phyloP scores from a whole-genome alignment of 1,139 yeast species.

The Spathaspora sp. region DNA sequence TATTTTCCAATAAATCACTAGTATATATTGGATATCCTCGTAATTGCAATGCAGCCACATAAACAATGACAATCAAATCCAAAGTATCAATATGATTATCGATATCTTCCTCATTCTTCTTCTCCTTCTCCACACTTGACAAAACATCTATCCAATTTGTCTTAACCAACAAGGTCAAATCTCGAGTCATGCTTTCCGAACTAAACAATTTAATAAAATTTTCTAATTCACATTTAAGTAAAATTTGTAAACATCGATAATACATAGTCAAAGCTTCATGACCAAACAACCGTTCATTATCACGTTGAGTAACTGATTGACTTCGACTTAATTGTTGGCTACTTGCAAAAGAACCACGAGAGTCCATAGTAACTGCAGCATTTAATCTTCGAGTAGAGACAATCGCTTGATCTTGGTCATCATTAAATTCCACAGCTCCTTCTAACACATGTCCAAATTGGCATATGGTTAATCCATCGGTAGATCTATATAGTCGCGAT shows the following conservation, averaged over 20 bases:
- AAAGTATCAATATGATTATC: slow-evolving; percentile 13
- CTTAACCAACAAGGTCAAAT: slow-evolving; percentile 44
- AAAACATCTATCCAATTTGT: slow-evolving; percentile 44
- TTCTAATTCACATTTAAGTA: slow-evolving; percentile 51
- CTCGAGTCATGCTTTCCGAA: slow-evolving; percentile 23
- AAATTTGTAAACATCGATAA: slow-evolving; percentile 52
- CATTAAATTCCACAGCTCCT: slow-evolving; percentile 75
- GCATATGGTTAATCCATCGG: slow-evolving; percentile 80
- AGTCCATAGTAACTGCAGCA: slow-evolving; percentile 28
- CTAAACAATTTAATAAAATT: slow-evolving; percentile 13
- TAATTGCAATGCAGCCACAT: slow-evolving; percentile 34
- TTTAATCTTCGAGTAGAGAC: slow-evolving; percentile 56
- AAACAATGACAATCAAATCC: slow-evolving; percentile 38
- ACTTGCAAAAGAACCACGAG: slow-evolving; percentile 18
- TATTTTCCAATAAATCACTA: slow-evolving; percentile 30
- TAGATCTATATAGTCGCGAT: slow-evolving; percentile 66
- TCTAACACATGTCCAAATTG: slow-evolving; percentile 88
- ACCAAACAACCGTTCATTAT: slow-evolving; percentile 45
- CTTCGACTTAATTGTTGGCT: slow-evolving; percentile 10
- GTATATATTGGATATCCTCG: slow-evolving; percentile 38
- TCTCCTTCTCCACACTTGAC: slow-evolving; percentile 11
- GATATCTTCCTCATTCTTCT: slow-evolving; percentile 11
- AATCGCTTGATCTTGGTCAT: slow-evolving; percentile 61
- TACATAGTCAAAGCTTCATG: slow-evolving; percentile 47
- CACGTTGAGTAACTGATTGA: neutral